Evolutionary conservation across 208 protist species (phyloP).

Genomic region (Blechomonas ayalai): DNA sequence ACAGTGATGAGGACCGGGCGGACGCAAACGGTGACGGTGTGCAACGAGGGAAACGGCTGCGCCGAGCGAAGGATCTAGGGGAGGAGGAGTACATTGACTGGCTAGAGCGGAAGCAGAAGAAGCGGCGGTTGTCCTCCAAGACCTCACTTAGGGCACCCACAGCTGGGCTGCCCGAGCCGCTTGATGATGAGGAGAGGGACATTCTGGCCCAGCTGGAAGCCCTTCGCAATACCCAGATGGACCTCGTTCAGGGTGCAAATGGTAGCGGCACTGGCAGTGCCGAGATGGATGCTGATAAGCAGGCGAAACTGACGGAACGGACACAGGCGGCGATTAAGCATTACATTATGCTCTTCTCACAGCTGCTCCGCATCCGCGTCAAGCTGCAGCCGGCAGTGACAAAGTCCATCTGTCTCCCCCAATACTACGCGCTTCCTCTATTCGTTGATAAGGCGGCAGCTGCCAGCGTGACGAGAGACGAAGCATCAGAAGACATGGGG

Average conservation of each 20-base stretch:
- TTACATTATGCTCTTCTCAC: conserved; percentile 64
- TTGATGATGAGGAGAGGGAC: conserved; percentile 14
- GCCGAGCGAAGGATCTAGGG: conserved; percentile 38
- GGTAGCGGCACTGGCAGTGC: conserved; percentile 1
- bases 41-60: neutral
- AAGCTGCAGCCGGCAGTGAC: conserved; percentile 63
- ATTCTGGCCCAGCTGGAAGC: conserved; percentile 41
- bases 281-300: conserved; percentile 3
- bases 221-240: conserved; percentile 23
- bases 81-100: conserved; percentile 72
- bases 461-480: neutral
- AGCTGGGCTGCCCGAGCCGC: neutral
- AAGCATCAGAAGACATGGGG: conserved; percentile 6
- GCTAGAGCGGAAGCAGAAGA: conserved; percentile 38
- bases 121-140: conserved; percentile 4
- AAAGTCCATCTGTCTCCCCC: conserved; percentile 52
- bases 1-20: conserved; percentile 9
- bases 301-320: conserved; percentile 10
- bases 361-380: conserved; percentile 64
- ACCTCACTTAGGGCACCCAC: conserved; percentile 1
- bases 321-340: conserved; percentile 38
- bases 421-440: conserved; percentile 67
- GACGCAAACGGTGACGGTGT: neutral
- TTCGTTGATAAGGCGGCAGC: conserved; percentile 16
- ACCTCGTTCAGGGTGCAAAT: conserved; percentile 13